Evolutionary conservation across 805 yeast species (phyloP).

Genomic region (Ogataea nitratoaversa): DNA sequence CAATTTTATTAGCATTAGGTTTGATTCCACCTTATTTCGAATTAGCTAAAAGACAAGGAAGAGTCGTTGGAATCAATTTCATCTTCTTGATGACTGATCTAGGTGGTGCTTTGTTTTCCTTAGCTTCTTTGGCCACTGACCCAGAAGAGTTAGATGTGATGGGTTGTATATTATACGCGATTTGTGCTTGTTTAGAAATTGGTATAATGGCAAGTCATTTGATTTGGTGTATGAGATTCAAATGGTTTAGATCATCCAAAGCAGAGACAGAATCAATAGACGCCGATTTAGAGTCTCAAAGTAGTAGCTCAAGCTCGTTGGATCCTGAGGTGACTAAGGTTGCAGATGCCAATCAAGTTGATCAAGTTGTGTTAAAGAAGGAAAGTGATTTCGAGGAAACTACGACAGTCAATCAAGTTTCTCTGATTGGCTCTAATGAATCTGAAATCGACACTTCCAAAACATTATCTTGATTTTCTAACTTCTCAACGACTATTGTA

Average conservation of each 20-base stretch:
- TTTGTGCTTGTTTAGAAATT: constrained; percentile 69
- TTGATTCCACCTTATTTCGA: constrained; percentile 55
- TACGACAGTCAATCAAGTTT: no score
- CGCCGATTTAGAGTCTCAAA: constrained; percentile 4
- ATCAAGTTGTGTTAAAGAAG: neutral
- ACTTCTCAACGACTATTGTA: no score
- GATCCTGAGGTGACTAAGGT: constrained; percentile 5
- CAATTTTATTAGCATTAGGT: constrained; percentile 46
- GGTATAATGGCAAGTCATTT: constrained; percentile 73
- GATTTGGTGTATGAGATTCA: constrained; percentile 59
- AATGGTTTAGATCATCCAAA: constrained; percentile 11
- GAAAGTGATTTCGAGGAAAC: neutral
- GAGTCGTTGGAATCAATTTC: constrained; percentile 54
- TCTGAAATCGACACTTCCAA: no score
- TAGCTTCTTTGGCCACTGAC: constrained; percentile 51
- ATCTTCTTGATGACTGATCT: constrained; percentile 46
- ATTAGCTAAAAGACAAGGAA: constrained; percentile 45
- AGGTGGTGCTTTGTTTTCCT: constrained; percentile 57
- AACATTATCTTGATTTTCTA: no score
- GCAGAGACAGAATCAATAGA: constrained; percentile 1
- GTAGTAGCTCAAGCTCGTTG: no score
- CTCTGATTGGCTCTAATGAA: no score
- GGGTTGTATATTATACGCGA: constrained; percentile 71
- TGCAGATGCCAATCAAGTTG: neutral
- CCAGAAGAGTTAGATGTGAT: constrained; percentile 60